Conservation (phyloP, 1,284 basidiomycete genomes). For the Ceratobasidium sp. region DNA sequence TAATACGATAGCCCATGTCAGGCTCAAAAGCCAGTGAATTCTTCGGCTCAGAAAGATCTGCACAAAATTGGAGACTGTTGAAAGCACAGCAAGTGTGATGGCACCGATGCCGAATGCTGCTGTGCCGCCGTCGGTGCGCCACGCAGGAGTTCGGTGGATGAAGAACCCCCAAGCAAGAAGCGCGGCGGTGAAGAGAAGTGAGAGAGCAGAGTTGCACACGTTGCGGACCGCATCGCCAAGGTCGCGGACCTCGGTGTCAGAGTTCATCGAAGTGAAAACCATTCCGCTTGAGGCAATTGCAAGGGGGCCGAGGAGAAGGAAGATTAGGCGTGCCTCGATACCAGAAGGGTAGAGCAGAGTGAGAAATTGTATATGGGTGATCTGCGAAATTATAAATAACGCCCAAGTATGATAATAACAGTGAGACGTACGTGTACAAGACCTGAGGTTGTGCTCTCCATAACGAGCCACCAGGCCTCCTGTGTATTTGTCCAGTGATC, state of each 20-base stretch:
- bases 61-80: conserved; percentile 85
- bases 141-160: conserved; percentile 90
- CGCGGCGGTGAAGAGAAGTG: conserved; percentile 89
- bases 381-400: conserved; percentile 60
- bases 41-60: conserved; percentile 87
- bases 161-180: conserved; percentile 94
- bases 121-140: conserved; percentile 95
- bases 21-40: conserved; percentile 78
- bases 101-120: conserved; percentile 91
- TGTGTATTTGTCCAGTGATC: conserved; percentile 73
- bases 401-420: background rate
- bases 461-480: conserved; percentile 83
- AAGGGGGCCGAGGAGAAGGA: conserved; percentile 87
- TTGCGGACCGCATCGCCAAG: conserved; percentile 86
- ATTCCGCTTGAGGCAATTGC: conserved; percentile 87
- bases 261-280: conserved; percentile 80
- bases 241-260: conserved; percentile 60
- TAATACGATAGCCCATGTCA: conserved; percentile 87
- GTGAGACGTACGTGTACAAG: conserved; percentile 77
- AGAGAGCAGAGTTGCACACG: conserved; percentile 94
- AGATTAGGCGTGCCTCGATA: conserved; percentile 90
- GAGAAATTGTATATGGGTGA: conserved; percentile 98
- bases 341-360: conserved; percentile 94
- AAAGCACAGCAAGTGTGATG: conserved; percentile 78
- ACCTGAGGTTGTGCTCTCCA: conserved; percentile 86